Evolutionary conservation across 805 yeast genomes (phyloP).

Genomic region (Ogataea siamensis): DNA sequence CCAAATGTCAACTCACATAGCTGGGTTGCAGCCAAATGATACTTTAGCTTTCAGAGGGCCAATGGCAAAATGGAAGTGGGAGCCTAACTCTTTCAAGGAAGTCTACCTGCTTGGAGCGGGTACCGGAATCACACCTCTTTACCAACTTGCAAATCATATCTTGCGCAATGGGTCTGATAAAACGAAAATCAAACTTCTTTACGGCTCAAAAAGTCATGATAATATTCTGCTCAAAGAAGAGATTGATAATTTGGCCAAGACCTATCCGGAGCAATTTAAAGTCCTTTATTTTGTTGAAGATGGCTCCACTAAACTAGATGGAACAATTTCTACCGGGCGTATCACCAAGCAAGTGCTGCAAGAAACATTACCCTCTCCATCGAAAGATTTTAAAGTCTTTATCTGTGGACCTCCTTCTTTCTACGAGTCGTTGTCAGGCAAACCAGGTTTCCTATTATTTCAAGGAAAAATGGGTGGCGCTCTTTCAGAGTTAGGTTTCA

Average conservation of each 20-base stretch:
- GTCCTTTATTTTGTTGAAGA: conserved; percentile 76
- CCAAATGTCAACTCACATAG: conserved; percentile 74
- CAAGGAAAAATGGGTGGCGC: conserved; percentile 94
- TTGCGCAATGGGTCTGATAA: conserved; percentile 78
- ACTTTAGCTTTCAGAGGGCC: conserved; percentile 93
- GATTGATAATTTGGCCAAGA: conserved; percentile 63
- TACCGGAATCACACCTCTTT: conserved; percentile 94
- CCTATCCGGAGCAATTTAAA: conserved; percentile 74
- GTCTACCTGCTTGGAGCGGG: conserved; percentile 93
- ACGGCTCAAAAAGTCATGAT: conserved; percentile 70
- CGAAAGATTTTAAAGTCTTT: conserved; percentile 65
- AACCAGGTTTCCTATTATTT: conserved; percentile 78
- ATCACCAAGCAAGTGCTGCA: conserved; percentile 73
- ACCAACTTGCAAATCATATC: conserved; percentile 25
- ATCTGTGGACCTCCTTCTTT: conserved; percentile 96
- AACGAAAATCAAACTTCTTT: conserved; percentile 80
- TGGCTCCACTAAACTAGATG: conserved; percentile 34
- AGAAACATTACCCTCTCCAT: conserved; percentile 60
- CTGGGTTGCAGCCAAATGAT: conserved; percentile 70
- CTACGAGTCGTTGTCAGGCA: conserved; percentile 84
- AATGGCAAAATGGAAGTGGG: conserved; percentile 85
- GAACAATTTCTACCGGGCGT: conserved; percentile 69
- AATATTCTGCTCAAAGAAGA: conserved; percentile 82
- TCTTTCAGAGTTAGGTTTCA: conserved; percentile 83
- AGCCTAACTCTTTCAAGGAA: conserved; percentile 76